These are phyloP conservation scores for Linanthus parryae DNA, from an alignment of 148 eudicot species.

Conservation along the genomic window DNA sequence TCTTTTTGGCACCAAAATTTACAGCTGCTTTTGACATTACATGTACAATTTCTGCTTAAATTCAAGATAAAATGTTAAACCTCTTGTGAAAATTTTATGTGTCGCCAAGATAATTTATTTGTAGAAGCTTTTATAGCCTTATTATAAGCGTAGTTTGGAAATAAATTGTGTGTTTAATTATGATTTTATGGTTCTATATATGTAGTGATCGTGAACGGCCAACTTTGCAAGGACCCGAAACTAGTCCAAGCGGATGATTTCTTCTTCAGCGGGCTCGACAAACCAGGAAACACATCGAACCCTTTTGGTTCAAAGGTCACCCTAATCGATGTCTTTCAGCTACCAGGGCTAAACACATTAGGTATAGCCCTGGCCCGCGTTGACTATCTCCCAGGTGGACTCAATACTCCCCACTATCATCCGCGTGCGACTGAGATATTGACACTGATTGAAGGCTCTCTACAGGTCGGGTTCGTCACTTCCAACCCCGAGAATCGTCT, in stretches of 20 bases:
- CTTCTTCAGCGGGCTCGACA: constrained; percentile 13
- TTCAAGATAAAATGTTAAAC: too few relatives aligned
- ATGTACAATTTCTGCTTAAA: too few relatives aligned
- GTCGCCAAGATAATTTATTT: too few relatives aligned
- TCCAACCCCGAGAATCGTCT: constrained; percentile 16
- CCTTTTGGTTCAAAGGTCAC: constrained; percentile 11
- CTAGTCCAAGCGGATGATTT: constrained; percentile 12
- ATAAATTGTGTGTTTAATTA: too few relatives aligned
- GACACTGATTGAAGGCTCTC: constrained; percentile 14
- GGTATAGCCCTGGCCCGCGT: constrained; percentile 15
- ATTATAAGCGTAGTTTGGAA: too few relatives aligned
- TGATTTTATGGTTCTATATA: too few relatives aligned
- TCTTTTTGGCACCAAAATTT: too few relatives aligned
- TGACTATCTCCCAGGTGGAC: constrained; percentile 18
- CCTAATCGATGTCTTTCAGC: constrained; percentile 3
- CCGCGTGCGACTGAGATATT: constrained; percentile 20
- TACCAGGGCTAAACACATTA: constrained; percentile 17
- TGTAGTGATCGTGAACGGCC: constrained; percentile 17
- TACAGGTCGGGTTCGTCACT: constrained; percentile 17
- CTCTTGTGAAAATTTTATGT: too few relatives aligned
- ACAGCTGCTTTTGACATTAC: too few relatives aligned
- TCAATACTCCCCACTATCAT: constrained; percentile 18
- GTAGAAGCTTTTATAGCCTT: too few relatives aligned
- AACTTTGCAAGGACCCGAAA: constrained; percentile 17
- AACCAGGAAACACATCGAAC: constrained; percentile 4